Evolutionary conservation across 352 stramenopile species (phyloP).

Genomic region (Globisporangium splendens): DNA sequence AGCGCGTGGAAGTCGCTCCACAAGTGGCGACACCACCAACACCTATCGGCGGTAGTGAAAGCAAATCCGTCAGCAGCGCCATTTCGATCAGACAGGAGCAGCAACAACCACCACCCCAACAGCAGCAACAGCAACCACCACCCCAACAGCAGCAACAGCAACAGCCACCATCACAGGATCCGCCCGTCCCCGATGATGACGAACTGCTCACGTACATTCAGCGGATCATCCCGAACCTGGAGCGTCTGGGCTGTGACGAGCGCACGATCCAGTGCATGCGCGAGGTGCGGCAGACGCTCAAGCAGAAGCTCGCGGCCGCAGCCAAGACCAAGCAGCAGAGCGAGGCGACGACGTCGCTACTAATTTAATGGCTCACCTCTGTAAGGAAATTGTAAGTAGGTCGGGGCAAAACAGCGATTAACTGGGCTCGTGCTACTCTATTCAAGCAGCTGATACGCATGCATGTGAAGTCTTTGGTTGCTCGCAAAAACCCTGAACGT

Average conservation of each 20-base stretch:
- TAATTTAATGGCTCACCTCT: slow-evolving; percentile 3
- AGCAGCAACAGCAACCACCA: neutral
- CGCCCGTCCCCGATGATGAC: slow-evolving; percentile 7
- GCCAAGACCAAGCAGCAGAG: slow-evolving; percentile 1
- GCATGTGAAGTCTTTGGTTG: too few species aligned
- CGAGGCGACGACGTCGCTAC: neutral
- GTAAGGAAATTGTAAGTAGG: too few species aligned
- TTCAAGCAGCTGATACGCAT: too few species aligned
- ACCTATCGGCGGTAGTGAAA: neutral
- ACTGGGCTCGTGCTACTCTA: too few species aligned
- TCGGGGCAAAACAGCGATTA: neutral
- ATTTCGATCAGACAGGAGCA: neutral
- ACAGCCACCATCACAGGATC: neutral
- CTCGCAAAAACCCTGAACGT: too few species aligned
- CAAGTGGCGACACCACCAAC: neutral
- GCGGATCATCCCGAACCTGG: slow-evolving; percentile 18
- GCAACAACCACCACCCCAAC: neutral
- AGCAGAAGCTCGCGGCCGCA: slow-evolving; percentile 8
- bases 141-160: neutral
- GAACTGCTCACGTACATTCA: slow-evolving; percentile 17
- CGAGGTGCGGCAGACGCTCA: slow-evolving; percentile 15
- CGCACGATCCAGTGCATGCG: slow-evolving; percentile 17
- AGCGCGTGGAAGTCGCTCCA: neutral
- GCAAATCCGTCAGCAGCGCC: neutral
- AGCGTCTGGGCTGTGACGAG: slow-evolving; percentile 17